Percentiles rank a stretch among this genome's conserved stretches.
Conservation (phyloP, 441 rosid species). For the Syzygium syzygioides region DNA sequence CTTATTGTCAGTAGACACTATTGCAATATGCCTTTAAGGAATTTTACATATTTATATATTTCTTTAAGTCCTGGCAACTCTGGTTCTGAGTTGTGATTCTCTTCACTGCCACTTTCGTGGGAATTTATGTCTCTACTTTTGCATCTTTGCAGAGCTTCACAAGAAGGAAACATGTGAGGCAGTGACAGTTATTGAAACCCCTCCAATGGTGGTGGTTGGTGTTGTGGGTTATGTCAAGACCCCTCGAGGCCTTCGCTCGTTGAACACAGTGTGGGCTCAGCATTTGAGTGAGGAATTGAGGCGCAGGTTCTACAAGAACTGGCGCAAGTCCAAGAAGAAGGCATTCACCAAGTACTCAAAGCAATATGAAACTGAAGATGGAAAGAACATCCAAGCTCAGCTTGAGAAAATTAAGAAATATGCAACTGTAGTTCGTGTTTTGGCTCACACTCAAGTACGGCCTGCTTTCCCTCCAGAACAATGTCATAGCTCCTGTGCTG, state of each 20-base stretch:
- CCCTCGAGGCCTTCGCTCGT: constrained; percentile 1
- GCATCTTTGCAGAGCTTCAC: constrained; percentile 2
- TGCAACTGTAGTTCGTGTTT: not conserved
- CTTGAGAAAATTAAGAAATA: constrained; percentile 1
- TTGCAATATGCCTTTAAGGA: not conserved
- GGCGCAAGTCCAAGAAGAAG: constrained; percentile 4
- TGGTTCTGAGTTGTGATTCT: not conserved
- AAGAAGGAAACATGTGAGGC: constrained; percentile 7
- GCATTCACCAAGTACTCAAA: not conserved
- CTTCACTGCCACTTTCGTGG: not conserved
- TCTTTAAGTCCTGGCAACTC: not conserved
- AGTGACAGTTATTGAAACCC: not conserved
- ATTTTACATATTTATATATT: not conserved
- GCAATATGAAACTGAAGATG: not conserved
- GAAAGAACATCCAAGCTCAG: not conserved
- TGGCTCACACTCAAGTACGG: constrained; percentile 1
- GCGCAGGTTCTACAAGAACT: constrained; percentile 5
- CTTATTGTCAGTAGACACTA: not conserved
- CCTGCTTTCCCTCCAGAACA: not conserved
- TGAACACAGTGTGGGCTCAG: constrained; percentile 7
- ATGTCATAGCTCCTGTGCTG: not conserved
- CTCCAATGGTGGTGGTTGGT: not conserved
- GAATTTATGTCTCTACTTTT: not conserved
- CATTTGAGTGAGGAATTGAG: constrained; percentile 2
- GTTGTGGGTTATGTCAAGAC: constrained; percentile 4